Evolutionary conservation across 1,139 yeast species (phyloP), one percentile per base, ranked within the genome.

Genomic region (Debaryomyces singareniensis): DNA sequence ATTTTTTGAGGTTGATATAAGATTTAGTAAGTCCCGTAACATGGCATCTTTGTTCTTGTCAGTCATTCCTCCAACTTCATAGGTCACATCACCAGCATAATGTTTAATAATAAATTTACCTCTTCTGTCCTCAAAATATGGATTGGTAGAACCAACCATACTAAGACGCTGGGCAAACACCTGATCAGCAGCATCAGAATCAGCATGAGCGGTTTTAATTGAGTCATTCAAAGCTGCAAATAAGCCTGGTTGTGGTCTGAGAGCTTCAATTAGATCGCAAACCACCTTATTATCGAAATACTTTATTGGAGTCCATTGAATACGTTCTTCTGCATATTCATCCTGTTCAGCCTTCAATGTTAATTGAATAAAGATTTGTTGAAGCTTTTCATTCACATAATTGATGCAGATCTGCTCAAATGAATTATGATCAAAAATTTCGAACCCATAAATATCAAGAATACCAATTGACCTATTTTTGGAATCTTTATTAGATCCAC

Each of bases 191-290:
- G 98, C 98, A 34, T 68, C 74, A 1, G 96, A 83, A 53, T 93
- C 98, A 3, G 99, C 99, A 55, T 93, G 98, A 0, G 98, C 98
- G 12, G 97, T 93, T 29, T 96, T 96, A 51, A 89, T 81, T 0
- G 97, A 91, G 61, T 93, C 99, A 56, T 91, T 91, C 58, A 93
- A 71, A 2, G 96, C 96, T 2, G 98, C 94, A 61, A 93, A 89
- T 30, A 93, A 72, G 37, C 99, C 99, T 0, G 97, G 97, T 36
- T 61, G 68, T 2, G 98, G 98, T 49, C 96, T 75, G 35, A 78
- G 76, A 21, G 87, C 85, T 58, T 93, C 99, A 51, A 93, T 93
- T 53, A 93, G 71, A 49, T 93, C 99, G 66, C 98, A 93, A 25
- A 93, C 99, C 44, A 93, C 82, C 58, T 91, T 82, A 59, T 93